These are phyloP conservation scores for Heracleum sosnowskyi DNA, from an alignment of 129 eudicot species.

Conservation along the genomic window DNA sequence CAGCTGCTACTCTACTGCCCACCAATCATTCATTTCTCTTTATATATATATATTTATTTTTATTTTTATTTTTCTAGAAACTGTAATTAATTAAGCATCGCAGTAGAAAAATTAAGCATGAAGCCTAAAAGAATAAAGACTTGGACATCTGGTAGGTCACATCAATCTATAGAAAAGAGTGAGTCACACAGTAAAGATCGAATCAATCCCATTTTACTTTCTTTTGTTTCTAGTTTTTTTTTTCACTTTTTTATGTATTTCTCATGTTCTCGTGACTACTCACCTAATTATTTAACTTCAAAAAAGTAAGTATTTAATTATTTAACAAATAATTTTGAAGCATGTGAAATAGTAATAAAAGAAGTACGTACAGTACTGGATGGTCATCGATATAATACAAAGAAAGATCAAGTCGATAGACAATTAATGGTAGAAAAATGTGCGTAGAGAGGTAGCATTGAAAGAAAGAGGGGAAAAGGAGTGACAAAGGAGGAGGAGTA, in stretches of 20 bases:
- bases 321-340: no score
- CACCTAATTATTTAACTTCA: no score
- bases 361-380: no score
- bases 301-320: no score
- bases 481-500: conserved; percentile 21
- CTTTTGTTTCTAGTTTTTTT: background rate
- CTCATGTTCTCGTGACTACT: no score
- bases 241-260: background rate
- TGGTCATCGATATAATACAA: background rate
- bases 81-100: background rate
- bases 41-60: no score
- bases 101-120: background rate
- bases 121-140: background rate
- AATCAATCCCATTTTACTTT: background rate
- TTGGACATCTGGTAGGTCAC: background rate
- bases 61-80: background rate
- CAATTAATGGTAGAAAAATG: background rate
- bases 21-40: conserved; percentile 3
- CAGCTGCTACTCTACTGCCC: background rate
- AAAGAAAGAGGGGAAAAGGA: conserved; percentile 5
- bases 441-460: background rate
- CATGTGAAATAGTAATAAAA: no score
- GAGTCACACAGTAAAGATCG: background rate
- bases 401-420: background rate
- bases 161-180: background rate